These are phyloP conservation scores for Lipomyces oligophaga DNA, from an alignment of 805 yeast genomes.

Conservation along the genomic window DNA sequence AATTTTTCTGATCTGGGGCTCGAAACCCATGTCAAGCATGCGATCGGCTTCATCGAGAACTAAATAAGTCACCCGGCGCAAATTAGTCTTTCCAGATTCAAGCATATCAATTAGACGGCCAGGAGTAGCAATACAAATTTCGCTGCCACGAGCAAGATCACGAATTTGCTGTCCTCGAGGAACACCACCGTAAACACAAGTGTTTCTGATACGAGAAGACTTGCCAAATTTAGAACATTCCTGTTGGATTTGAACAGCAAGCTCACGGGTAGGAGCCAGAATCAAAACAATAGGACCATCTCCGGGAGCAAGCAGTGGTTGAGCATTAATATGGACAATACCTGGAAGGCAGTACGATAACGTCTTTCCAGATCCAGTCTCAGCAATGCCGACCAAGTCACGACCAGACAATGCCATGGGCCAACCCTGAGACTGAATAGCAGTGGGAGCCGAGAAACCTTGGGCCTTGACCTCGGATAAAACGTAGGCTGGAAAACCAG, in stretches of 20 bases:
- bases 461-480: slow-evolving; percentile 80
- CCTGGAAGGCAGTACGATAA: slow-evolving; percentile 94
- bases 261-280: slow-evolving; percentile 97
- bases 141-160: slow-evolving; percentile 91
- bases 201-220: slow-evolving; percentile 87
- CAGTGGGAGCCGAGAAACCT: slow-evolving; percentile 93
- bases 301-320: slow-evolving; percentile 86
- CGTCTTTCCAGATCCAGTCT: slow-evolving; percentile 99
- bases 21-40: slow-evolving; percentile 99
- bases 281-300: slow-evolving; percentile 97
- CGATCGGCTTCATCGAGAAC: slow-evolving; percentile 99
- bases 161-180: slow-evolving; percentile 97
- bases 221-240: slow-evolving; percentile 95
- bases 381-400: slow-evolving; percentile 98
- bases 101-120: slow-evolving; percentile 98
- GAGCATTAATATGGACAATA: slow-evolving; percentile 92
- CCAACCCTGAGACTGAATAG: slow-evolving; percentile 99
- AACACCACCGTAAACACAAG: slow-evolving; percentile 92
- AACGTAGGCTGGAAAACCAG: slow-evolving; percentile 95
- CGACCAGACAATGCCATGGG: slow-evolving; percentile 99
- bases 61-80: slow-evolving; percentile 92
- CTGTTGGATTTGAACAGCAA: slow-evolving; percentile 94
- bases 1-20: slow-evolving; percentile 98
- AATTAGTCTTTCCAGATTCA: slow-evolving; percentile 89
- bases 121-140: slow-evolving; percentile 96